Conservation (phyloP, 2,329 filamentous ascomycete genomes). For the Neophaeococcomyces aloes region DNA sequence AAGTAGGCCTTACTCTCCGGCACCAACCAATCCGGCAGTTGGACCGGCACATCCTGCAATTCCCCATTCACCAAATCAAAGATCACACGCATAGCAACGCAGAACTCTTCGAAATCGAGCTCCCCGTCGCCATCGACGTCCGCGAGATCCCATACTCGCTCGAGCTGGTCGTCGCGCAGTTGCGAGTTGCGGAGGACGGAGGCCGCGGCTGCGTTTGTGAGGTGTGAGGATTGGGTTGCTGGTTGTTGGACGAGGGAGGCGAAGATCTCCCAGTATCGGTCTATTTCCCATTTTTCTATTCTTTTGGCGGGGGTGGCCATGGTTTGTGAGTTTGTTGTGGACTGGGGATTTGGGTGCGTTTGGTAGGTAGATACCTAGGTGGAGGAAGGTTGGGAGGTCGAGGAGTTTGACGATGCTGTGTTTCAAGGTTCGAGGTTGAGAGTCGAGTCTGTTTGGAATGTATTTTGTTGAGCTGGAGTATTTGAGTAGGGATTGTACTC, state of each 20-base stretch:
- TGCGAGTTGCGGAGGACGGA: constrained; percentile 63
- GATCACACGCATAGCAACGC: constrained; percentile 94
- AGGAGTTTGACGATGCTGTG: too few relatives aligned
- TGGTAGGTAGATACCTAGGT: too few relatives aligned
- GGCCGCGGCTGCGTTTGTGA: constrained; percentile 60
- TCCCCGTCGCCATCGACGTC: constrained; percentile 97
- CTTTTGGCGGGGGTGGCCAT: constrained; percentile 10
- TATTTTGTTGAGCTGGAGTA: too few relatives aligned
- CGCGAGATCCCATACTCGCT: constrained; percentile 91
- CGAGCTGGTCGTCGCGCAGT: constrained; percentile 72
- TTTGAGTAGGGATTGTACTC: too few relatives aligned
- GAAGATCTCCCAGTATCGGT: constrained; percentile 74
- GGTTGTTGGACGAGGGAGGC: constrained; percentile 42
- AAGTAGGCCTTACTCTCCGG: constrained; percentile 90
- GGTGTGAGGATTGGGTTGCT: constrained; percentile 40
- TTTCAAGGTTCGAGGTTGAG: too few relatives aligned
- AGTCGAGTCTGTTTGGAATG: too few relatives aligned
- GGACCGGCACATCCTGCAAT: constrained; percentile 74
- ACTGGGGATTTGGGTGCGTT: background rate
- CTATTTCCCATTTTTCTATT: constrained; percentile 64
- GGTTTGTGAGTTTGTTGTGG: background rate
- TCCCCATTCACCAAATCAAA: constrained; percentile 96
- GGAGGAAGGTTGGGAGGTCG: too few relatives aligned
- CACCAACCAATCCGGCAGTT: constrained; percentile 89
- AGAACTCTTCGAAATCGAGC: constrained; percentile 98